These are phyloP conservation scores for Alternaria incomplexa DNA, from an alignment of 2,329 filamentous ascomycete genomes.

Conservation along the genomic window DNA sequence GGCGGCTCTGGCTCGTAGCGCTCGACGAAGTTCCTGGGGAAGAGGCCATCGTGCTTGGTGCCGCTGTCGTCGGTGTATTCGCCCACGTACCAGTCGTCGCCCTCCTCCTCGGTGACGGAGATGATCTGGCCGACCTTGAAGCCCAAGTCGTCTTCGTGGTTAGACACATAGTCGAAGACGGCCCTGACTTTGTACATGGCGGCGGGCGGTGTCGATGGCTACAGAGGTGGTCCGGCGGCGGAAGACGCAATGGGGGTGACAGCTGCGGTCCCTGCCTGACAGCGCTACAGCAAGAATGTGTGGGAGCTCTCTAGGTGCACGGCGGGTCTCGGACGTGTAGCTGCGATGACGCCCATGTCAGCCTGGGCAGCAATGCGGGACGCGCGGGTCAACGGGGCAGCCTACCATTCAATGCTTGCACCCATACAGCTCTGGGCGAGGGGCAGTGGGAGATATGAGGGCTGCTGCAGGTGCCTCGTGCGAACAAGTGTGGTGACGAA, in stretches of 20 bases:
- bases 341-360: slow-evolving; percentile 23
- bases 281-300: slow-evolving; percentile 6
- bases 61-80: slow-evolving; percentile 82
- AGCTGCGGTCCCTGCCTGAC: slow-evolving; percentile 18
- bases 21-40: slow-evolving; percentile 97
- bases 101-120: slow-evolving; percentile 90
- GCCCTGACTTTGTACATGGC: slow-evolving; percentile 87
- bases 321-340: slow-evolving; percentile 20
- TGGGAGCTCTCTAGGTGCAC: slow-evolving; percentile 7
- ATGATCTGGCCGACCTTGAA: slow-evolving; percentile 89
- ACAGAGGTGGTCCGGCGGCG: slow-evolving; percentile 1
- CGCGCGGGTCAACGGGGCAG: slow-evolving; percentile 3
- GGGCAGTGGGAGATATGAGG: slow-evolving; percentile 10
- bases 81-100: slow-evolving; percentile 91
- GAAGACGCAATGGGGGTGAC: slow-evolving; percentile 9
- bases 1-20: slow-evolving; percentile 91
- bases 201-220: neutral
- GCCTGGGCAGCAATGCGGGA: slow-evolving; percentile 15
- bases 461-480: slow-evolving; percentile 17
- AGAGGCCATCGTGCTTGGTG: slow-evolving; percentile 80
- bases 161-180: slow-evolving; percentile 90
- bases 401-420: slow-evolving; percentile 14
- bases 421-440: slow-evolving; percentile 16
- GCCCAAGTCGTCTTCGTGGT: slow-evolving; percentile 92
- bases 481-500: slow-evolving; percentile 23